A percentile compares a stretch with the other conserved stretches of the same genome.
These are phyloP conservation scores for Xylariaceae sp. DNA, from an alignment of 2,329 filamentous ascomycete genomes.

Conservation along the genomic window DNA sequence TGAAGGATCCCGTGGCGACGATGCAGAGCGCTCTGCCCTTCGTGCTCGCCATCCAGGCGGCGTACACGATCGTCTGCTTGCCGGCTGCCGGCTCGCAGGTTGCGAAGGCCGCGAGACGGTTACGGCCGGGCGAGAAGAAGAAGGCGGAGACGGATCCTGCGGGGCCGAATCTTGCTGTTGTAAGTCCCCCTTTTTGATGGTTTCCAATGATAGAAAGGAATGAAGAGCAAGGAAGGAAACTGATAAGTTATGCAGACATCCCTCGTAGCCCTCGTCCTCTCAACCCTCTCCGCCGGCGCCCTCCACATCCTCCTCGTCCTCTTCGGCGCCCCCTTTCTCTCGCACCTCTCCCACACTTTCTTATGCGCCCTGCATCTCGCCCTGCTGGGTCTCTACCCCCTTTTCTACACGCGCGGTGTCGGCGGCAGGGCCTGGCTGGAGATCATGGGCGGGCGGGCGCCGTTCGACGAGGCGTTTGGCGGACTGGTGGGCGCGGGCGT, in stretches of 20 bases:
- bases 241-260: constrained; percentile 53
- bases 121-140: constrained; percentile 50
- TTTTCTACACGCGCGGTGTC: constrained; percentile 82
- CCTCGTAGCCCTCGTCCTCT: constrained; percentile 61
- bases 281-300: constrained; percentile 27
- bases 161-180: constrained; percentile 43
- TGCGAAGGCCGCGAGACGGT: constrained; percentile 43
- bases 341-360: constrained; percentile 70
- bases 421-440: constrained; percentile 65
- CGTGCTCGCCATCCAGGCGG: constrained; percentile 58
- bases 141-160: constrained; percentile 39
- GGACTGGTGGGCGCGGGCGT: constrained; percentile 70
- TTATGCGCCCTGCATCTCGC: constrained; percentile 78
- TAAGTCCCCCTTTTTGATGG: constrained; percentile 31
- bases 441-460: constrained; percentile 60
- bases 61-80: constrained; percentile 58
- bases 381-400: constrained; percentile 68
- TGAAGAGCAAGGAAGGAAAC: background rate
- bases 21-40: constrained; percentile 58
- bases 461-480: constrained; percentile 80
- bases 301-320: constrained; percentile 66
- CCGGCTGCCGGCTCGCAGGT: constrained; percentile 51
- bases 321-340: constrained; percentile 85
- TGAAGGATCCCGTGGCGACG: constrained; percentile 62
- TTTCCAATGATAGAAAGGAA: no score